Evolutionary conservation across 2,329 filamentous ascomycete genomes (phyloP), one percentile per base, ranked within the genome.

Genomic region (Ascochyta lentis): DNA sequence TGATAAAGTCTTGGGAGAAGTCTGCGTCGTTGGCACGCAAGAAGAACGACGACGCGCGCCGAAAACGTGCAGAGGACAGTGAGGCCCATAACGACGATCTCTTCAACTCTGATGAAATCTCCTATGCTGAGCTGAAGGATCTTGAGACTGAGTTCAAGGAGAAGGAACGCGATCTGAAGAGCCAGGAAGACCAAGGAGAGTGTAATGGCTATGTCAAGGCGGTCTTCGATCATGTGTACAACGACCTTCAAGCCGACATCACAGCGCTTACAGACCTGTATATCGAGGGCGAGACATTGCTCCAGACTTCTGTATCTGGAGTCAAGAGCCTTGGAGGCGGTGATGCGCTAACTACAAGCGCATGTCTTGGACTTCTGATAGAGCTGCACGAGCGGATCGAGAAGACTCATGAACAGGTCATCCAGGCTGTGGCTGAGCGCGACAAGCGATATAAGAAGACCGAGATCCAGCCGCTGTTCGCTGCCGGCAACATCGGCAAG

Each of bases 81-180:
- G 82, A 85, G 61, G 72, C 71, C n/a, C 76, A 78, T 43, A 83
- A 83, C 29, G 81, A 85, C 59, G 76, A 77, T 1, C 73, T 85
- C 1, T 86, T 84, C 71, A 81, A 85, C 59, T 78, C 78, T 44
- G 79, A 84, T 50, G 80, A 84, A 60, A 84, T 86, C 40, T 82
- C 81, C 0, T 85, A 86, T 66, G 81, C 82, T 12, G 83, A 85
- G 44, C 83, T 86, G 61, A 80, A 79, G 34, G 76, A 76, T 15
- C 72, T 85, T 9, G 83, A 86, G 63, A 78, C 82, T 44, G 81
- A 84, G 27, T 84, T 84, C 61, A 82, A 83, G 54, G 77, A 81
- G 50, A 76, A 76, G 9, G 83, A 86, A 66, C 78, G 78, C 41
- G 77, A 79, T 29, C 73, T 76, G 35, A 82, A 82, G 59, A 76